Evolutionary conservation across 2,329 filamentous ascomycete species (phyloP).

Genomic region (Dactylellina cionopaga): DNA sequence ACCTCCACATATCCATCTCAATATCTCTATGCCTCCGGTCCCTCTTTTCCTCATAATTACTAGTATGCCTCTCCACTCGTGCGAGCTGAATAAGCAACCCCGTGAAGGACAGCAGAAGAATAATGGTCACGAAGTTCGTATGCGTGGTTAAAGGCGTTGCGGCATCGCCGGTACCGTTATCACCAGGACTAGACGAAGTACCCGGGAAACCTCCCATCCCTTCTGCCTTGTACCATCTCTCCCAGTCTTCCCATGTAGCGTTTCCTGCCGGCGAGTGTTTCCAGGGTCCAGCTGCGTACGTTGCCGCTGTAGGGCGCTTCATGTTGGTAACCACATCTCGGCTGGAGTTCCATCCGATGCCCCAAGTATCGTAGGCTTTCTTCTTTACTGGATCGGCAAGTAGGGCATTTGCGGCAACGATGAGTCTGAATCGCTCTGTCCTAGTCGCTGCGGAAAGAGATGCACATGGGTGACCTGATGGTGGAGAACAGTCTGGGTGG

Average conservation of each 20-base stretch:
- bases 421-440: slow-evolving; percentile 87
- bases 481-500: slow-evolving; percentile 78
- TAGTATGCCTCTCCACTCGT: slow-evolving; percentile 49
- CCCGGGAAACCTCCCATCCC: slow-evolving; percentile 56
- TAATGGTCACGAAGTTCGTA: slow-evolving; percentile 67
- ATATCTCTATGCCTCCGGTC: slow-evolving; percentile 74
- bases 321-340: slow-evolving; percentile 1
- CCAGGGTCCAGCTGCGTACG: slow-evolving; percentile 54
- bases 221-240: slow-evolving; percentile 74
- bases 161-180: slow-evolving; percentile 59
- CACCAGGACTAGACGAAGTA: slow-evolving; percentile 3
- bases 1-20: slow-evolving; percentile 70
- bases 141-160: slow-evolving; percentile 60
- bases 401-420: slow-evolving; percentile 87
- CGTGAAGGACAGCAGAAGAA: slow-evolving; percentile 68
- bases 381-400: slow-evolving; percentile 83
- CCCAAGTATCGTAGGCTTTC: slow-evolving; percentile 81
- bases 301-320: slow-evolving; percentile 59
- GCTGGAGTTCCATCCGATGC: slow-evolving; percentile 76
- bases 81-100: slow-evolving; percentile 48
- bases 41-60: slow-evolving; percentile 66
- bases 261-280: slow-evolving; percentile 71
- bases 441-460: slow-evolving; percentile 70
- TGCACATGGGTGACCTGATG: slow-evolving; percentile 62
- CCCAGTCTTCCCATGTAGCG: slow-evolving; percentile 98